These are phyloP conservation scores for Alternaria tenuissima DNA, from an alignment of 2,329 filamentous ascomycete species.

Conservation along the genomic window DNA sequence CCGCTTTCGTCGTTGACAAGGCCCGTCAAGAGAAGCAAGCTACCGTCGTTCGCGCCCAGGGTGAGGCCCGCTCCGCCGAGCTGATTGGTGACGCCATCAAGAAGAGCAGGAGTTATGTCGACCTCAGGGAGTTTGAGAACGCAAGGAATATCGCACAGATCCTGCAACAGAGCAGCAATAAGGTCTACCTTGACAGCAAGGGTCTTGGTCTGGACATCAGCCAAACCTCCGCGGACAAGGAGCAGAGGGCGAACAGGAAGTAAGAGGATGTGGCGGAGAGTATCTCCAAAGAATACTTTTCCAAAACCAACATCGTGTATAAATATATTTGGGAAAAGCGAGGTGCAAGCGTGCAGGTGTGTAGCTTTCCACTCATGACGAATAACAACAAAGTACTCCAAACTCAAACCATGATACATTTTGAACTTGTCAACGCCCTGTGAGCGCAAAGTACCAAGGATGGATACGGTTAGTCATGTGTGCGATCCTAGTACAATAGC, in stretches of 20 bases:
- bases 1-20: constrained; percentile 98
- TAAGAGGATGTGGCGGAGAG: constrained; percentile 1
- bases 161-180: constrained; percentile 90
- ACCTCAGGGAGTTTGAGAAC: constrained; percentile 98
- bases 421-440: neutral
- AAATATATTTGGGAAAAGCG: constrained; percentile 29
- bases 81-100: constrained; percentile 99
- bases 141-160: constrained; percentile 87
- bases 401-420: neutral
- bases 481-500: neutral
- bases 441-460: neutral
- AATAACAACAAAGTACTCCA: constrained; percentile 26
- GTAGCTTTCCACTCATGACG: constrained; percentile 48
- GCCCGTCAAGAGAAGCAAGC: constrained; percentile 99
- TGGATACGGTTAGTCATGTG: neutral
- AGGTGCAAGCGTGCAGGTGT: constrained; percentile 27
- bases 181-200: constrained; percentile 89
- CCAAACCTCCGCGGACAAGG: constrained; percentile 53
- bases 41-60: constrained; percentile 97
- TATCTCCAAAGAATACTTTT: neutral
- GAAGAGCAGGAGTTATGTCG: constrained; percentile 97
- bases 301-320: constrained; percentile 31
- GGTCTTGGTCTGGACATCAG: constrained; percentile 89
- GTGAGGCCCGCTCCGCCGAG: constrained; percentile 97
- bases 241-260: constrained; percentile 42